These are phyloP conservation scores for Gaeumannomyces sp. DNA, from an alignment of 2,329 filamentous ascomycete species.

Conservation along the genomic window DNA sequence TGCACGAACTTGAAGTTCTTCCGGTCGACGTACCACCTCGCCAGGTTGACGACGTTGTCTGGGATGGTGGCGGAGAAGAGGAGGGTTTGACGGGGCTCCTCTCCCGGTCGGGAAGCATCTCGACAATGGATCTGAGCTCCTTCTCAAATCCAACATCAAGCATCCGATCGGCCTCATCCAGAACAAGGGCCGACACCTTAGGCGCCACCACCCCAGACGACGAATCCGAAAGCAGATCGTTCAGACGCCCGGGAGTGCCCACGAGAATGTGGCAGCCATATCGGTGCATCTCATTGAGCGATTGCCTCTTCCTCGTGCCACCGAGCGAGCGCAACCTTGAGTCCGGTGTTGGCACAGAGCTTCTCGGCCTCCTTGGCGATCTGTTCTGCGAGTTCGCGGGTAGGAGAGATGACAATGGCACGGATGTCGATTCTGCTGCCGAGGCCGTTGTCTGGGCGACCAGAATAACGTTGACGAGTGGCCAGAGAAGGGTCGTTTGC, in stretches of 20 bases:
- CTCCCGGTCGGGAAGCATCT: slow-evolving; percentile 53
- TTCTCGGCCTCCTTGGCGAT: slow-evolving; percentile 73
- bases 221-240: slow-evolving; percentile 70
- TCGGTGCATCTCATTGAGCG: slow-evolving; percentile 61
- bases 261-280: slow-evolving; percentile 85
- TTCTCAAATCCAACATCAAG: slow-evolving; percentile 83
- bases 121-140: slow-evolving; percentile 57
- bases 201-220: slow-evolving; percentile 59
- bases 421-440: slow-evolving; percentile 47
- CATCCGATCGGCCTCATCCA: slow-evolving; percentile 98
- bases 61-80: slow-evolving; percentile 95
- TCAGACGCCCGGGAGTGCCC: slow-evolving; percentile 81
- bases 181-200: slow-evolving; percentile 80
- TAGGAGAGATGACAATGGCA: slow-evolving; percentile 70
- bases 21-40: slow-evolving; percentile 69
- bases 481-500: slow-evolving; percentile 54
- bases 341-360: slow-evolving; percentile 56
- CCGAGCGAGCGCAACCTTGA: slow-evolving; percentile 74
- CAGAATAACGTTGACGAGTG: slow-evolving; percentile 27
- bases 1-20: slow-evolving; percentile 81
- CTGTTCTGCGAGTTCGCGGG: slow-evolving; percentile 74
- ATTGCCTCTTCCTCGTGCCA: slow-evolving; percentile 69
- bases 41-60: slow-evolving; percentile 71
- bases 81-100: slow-evolving; percentile 75
- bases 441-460: slow-evolving; percentile 13